These are phyloP conservation scores for Podospora bellae-mahoneyi DNA, from an alignment of 495 filamentous ascomycete species.

Conservation along the genomic window DNA sequence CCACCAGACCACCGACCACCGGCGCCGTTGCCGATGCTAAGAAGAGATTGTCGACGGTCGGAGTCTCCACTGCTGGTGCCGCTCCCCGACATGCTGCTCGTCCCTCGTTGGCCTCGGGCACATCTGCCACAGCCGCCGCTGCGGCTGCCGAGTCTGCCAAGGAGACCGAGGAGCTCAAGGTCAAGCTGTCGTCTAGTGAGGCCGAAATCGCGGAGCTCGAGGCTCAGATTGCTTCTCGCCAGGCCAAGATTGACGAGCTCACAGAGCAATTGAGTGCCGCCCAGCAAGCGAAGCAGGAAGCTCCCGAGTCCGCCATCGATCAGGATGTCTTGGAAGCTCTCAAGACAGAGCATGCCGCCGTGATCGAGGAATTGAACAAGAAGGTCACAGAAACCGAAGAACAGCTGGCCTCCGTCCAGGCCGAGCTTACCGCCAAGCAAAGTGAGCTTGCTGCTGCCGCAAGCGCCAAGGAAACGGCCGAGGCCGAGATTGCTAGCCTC, in stretches of 20 bases:
- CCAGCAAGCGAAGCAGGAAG: conserved; percentile 22
- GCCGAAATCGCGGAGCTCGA: conserved; percentile 50
- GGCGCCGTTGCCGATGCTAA: conserved; percentile 44
- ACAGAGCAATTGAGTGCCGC: conserved; percentile 36
- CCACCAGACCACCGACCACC: conserved; percentile 33
- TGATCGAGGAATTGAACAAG: conserved; percentile 41
- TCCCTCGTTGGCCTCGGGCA: conserved; percentile 36
- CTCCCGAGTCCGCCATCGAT: conserved; percentile 23
- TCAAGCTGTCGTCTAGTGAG: conserved; percentile 45
- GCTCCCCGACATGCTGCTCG: conserved; percentile 36
- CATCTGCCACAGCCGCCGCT: conserved; percentile 32
- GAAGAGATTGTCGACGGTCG: conserved; percentile 47
- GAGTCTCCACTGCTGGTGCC: conserved; percentile 25
- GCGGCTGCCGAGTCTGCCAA: conserved; percentile 41
- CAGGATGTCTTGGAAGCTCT: conserved; percentile 44
- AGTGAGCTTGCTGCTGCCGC: conserved; percentile 35
- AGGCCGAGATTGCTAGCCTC: conserved; percentile 40
- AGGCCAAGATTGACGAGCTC: conserved; percentile 43
- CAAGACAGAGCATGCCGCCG: conserved; percentile 45
- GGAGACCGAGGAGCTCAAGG: conserved; percentile 51
- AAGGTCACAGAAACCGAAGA: conserved; percentile 43
- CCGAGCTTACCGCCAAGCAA: conserved; percentile 38
- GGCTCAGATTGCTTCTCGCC: conserved; percentile 44
- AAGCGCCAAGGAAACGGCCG: conserved; percentile 37
- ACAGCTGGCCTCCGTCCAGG: conserved; percentile 42